These are phyloP conservation scores for Glycine tomentella DNA, from an alignment of 306 rosid species.

Conservation along the genomic window DNA sequence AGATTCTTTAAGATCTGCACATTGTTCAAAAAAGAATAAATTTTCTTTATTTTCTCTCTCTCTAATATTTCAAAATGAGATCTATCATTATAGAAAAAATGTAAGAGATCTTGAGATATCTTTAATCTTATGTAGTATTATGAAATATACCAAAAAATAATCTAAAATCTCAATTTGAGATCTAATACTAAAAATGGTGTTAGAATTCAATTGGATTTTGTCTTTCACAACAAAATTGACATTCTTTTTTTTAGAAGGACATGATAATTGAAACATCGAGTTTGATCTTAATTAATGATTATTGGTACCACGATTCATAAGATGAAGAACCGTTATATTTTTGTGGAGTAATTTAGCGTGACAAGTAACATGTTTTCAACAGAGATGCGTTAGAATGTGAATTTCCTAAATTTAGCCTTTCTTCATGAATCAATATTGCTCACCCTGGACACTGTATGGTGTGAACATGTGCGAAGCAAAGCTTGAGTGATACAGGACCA, in stretches of 20 bases:
- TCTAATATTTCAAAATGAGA: no score
- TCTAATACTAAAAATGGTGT: no score
- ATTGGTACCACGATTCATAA: neutral
- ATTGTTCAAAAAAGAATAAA: no score
- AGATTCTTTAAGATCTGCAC: no score
- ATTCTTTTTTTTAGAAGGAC: neutral
- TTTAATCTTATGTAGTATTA: no score
- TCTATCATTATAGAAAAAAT: no score
- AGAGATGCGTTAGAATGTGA: neutral
- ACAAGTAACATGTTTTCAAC: neutral
- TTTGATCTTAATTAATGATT: neutral
- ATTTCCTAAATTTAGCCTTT: neutral
- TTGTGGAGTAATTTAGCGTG: neutral
- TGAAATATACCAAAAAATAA: no score
- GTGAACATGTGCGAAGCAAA: neutral
- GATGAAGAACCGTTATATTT: neutral
- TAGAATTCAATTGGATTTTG: no score
- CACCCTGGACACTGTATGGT: neutral
- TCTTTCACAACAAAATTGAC: no score
- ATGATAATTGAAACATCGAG: neutral
- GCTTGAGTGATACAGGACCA: neutral
- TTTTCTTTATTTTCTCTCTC: no score
- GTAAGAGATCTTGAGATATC: no score
- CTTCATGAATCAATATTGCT: neutral
- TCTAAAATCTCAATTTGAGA: no score